A percentile compares a stretch with the other conserved stretches of the same genome.
phyloP scores from a whole-genome alignment of 768 basidiomycete species.

The Lactifluus rugatus region DNA sequence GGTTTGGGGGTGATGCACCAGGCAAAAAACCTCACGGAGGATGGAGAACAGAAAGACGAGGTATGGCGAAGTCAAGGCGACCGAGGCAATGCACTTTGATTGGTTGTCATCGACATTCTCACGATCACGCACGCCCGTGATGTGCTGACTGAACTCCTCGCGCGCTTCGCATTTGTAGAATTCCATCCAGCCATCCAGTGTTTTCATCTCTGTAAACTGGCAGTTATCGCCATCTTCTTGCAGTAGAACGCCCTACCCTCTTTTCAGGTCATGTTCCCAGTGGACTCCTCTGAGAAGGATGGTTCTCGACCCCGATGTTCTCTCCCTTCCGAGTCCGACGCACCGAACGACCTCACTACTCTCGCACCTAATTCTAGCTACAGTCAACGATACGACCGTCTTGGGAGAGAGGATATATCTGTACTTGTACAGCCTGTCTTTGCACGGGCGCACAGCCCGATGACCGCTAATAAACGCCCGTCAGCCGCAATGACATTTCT shows the following conservation, averaged over 20 bases:
- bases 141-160: no score
- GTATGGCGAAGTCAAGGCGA: background rate
- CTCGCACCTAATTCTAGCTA: background rate
- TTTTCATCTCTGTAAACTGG: no score
- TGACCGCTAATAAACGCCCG: background rate
- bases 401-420: background rate
- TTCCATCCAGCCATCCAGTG: no score
- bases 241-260: no score
- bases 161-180: no score
- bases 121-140: background rate
- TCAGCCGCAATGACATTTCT: constrained; percentile 8
- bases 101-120: background rate
- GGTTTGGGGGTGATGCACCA: constrained; percentile 12
- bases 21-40: constrained; percentile 20
- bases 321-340: background rate
- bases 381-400: background rate
- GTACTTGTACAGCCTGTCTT: background rate
- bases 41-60: background rate
- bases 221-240: no score
- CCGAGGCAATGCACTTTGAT: background rate
- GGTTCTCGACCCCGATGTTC: no score
- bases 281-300: background rate
- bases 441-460: background rate
- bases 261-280: background rate
- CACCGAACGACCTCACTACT: background rate